Evolutionary conservation across 495 filamentous ascomycete genomes (phyloP), one percentile per base, ranked within the genome.

Genomic region (Penicillium fimorum): DNA sequence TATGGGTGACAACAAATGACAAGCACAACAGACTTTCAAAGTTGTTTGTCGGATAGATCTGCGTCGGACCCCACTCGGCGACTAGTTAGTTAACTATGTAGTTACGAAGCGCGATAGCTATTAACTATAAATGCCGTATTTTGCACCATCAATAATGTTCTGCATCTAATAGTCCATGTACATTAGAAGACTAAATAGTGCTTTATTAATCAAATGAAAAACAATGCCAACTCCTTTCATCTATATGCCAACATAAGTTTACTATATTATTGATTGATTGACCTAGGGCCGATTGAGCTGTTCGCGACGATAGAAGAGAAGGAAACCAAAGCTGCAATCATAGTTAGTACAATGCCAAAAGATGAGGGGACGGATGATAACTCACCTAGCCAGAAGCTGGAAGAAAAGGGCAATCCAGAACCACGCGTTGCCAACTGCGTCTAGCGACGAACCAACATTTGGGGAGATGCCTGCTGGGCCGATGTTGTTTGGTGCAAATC

Each of bases 401-500:
- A 78, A 71, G 12, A 74, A 40, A 37, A 86, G 58, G 22, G 71
- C 77, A 38, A 83, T 65, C 84, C 84, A 87, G 63, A 87, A 87
- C 60, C 70, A 76, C 18, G 75, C 69, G 35, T 78, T 75, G 3
- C 66, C 70, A 10, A 84, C 81, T 17, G 73, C 65, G 25, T 58
- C 55, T 18, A 68, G 41, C 5, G 71, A 75, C 44, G 76, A 64
- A 15, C 76, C 76, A 48, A 86, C 75, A 58, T 82, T 76, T 0
- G 84, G 84, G 59, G 85, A 87, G 18, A 85, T 78, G 15, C 71
- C 67, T n/a, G 81, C 82, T 17, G 84, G 83, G 8, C 85, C 84
- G 33, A 80, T 59, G 18, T 71, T 70, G 67, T 87, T 77, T 18
- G 83, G 82, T 11, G 84, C 84, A 4, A 77, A 81, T 5, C 80